Conservation (phyloP, 495 filamentous ascomycete genomes). For the Saxispiralis lemnorum region DNA sequence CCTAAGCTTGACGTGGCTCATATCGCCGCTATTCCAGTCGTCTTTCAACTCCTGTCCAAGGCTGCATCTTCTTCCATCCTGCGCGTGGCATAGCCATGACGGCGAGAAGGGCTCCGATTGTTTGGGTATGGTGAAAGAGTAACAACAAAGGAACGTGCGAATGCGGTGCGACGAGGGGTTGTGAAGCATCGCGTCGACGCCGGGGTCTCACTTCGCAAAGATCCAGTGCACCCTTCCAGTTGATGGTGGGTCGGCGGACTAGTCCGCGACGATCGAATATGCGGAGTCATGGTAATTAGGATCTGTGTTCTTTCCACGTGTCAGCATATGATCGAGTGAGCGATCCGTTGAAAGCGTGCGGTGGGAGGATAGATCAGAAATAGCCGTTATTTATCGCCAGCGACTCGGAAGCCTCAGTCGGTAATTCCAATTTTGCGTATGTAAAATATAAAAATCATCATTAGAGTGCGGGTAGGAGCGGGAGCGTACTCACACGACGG, state of each 20-base stretch:
- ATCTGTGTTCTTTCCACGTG: no score
- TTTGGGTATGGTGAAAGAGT: conserved; percentile 6
- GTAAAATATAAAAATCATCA: conserved; percentile 72
- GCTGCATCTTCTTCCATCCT: not conserved
- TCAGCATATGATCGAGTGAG: no score
- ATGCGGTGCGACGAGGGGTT: not conserved
- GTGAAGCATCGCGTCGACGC: no score
- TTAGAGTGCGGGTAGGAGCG: conserved; percentile 15
- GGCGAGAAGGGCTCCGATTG: conserved; percentile 1
- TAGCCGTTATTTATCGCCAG: conserved; percentile 82
- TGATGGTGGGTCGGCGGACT: no score
- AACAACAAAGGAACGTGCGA: conserved; percentile 3
- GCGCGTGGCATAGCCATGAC: not conserved
- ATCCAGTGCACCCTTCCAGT: no score
- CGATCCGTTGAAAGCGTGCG: no score
- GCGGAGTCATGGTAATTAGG: no score
- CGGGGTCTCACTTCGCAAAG: no score
- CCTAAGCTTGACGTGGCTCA: no score
- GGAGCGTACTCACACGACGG: not conserved
- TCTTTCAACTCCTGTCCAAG: not conserved
- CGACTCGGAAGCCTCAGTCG: conserved; percentile 65
- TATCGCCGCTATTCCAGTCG: not conserved
- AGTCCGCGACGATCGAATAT: no score
- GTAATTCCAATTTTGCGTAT: conserved; percentile 98
- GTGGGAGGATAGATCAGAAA: conserved; percentile 44